Percentiles rank a stretch among this genome's conserved stretches.
These are phyloP conservation scores for Iberis amara DNA, from an alignment of 441 rosid genomes.

Conservation along the genomic window DNA sequence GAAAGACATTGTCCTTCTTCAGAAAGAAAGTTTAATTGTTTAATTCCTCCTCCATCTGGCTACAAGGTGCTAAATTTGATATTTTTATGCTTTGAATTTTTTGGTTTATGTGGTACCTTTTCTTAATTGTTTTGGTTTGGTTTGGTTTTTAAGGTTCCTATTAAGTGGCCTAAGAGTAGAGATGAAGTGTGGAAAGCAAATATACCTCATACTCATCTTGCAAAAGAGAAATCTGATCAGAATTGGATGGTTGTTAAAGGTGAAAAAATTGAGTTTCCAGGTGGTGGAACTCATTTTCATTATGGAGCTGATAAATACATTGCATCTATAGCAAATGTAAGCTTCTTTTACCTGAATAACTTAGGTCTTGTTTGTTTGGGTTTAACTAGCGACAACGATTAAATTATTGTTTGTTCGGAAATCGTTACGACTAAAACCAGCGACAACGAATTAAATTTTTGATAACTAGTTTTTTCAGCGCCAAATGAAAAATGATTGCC, in stretches of 20 bases:
- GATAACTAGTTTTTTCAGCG: no score
- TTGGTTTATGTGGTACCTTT: background rate
- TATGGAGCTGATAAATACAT: conserved; percentile 98
- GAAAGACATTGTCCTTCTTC: conserved; percentile 96
- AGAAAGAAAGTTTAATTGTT: conserved; percentile 86
- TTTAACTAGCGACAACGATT: no score
- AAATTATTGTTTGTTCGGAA: no score
- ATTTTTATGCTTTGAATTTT: no score
- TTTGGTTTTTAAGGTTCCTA: conserved; percentile 52
- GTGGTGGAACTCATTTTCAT: conserved; percentile 99
- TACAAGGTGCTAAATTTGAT: conserved; percentile 59
- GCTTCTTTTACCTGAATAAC: conserved; percentile 21
- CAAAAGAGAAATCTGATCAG: conserved; percentile 96
- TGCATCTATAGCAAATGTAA: conserved; percentile 89
- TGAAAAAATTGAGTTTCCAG: conserved; percentile 82
- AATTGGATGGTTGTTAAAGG: conserved; percentile 99
- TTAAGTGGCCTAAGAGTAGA: conserved; percentile 98
- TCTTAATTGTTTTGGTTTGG: background rate
- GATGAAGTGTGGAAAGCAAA: conserved; percentile 99
- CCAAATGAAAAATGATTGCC: no score
- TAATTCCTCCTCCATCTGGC: conserved; percentile 94
- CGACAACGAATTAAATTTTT: no score
- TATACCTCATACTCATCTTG: conserved; percentile 99
- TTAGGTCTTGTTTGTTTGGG: no score
- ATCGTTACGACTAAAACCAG: no score